Conservation (phyloP, 2,329 filamentous ascomycete species). For the Aspergillus pseudoterreus region DNA sequence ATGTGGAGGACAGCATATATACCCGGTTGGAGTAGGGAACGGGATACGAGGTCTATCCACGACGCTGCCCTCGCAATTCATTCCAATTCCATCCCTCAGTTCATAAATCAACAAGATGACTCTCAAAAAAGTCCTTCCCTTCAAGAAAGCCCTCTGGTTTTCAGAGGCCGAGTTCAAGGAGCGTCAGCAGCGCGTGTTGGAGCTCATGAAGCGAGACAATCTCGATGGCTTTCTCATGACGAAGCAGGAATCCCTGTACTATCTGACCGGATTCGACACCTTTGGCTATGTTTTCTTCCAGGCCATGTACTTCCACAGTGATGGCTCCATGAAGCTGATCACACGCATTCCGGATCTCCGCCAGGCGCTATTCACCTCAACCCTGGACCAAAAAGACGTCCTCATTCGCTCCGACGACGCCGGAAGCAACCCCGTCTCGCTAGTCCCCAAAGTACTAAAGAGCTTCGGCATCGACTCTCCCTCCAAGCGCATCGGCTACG, state of each 20-base stretch:
- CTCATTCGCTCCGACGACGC: constrained; percentile 29
- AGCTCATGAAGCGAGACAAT: constrained; percentile 29
- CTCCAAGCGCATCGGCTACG: constrained; percentile 28
- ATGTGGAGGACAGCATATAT: too few relatives aligned
- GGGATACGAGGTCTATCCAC: too few relatives aligned
- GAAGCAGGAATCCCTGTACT: constrained; percentile 31
- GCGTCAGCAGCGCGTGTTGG: constrained; percentile 19
- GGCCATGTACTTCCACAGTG: constrained; percentile 35
- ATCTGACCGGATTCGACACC: constrained; percentile 32
- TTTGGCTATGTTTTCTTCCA: constrained; percentile 38
- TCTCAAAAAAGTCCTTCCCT: constrained; percentile 10
- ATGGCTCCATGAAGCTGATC: constrained; percentile 30
- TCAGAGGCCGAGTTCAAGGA: constrained; percentile 22
- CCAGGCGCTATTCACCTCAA: constrained; percentile 33
- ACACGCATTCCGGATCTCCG: constrained; percentile 27
- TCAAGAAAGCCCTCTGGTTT: constrained; percentile 29
- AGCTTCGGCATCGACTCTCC: constrained; percentile 27
- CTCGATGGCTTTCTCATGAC: constrained; percentile 34
- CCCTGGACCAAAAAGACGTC: constrained; percentile 26
- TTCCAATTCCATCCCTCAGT: too few relatives aligned
- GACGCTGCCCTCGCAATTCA: too few relatives aligned
- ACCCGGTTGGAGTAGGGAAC: too few relatives aligned
- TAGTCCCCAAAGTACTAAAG: constrained; percentile 26
- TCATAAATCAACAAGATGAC: not conserved
- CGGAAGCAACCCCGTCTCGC: constrained; percentile 26